phyloP scores from a whole-genome alignment of 2,329 filamentous ascomycete species.

The Parafenestella ontariensis region DNA sequence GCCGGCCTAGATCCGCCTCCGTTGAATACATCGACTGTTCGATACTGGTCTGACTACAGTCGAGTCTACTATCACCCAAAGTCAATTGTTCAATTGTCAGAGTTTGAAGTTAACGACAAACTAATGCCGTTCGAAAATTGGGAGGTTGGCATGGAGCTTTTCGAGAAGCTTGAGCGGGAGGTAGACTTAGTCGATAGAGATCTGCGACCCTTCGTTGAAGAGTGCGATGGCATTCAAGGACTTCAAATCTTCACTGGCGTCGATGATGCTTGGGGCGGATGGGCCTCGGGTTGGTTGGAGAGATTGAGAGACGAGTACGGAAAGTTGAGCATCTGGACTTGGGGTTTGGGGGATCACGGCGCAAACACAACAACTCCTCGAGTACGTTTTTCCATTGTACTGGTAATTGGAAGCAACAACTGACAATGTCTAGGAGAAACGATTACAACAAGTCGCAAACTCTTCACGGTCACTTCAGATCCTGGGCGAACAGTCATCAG shows the following conservation, averaged over 20 bases:
- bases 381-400: constrained; percentile 45
- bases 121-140: constrained; percentile 83
- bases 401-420: neutral
- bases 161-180: constrained; percentile 55
- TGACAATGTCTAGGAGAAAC: constrained; percentile 60
- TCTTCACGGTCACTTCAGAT: constrained; percentile 74
- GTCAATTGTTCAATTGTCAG: constrained; percentile 80
- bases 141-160: constrained; percentile 47
- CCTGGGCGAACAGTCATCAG: constrained; percentile 73
- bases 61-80: constrained; percentile 90
- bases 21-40: constrained; percentile 74
- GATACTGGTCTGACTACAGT: constrained; percentile 97
- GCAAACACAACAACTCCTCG: constrained; percentile 42
- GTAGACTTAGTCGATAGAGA: constrained; percentile 89
- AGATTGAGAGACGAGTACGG: constrained; percentile 87
- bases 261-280: constrained; percentile 61
- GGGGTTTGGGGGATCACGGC: constrained; percentile 73
- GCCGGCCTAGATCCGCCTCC: constrained; percentile 68
- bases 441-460: constrained; percentile 73
- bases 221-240: constrained; percentile 90
- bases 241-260: constrained; percentile 69
- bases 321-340: constrained; percentile 85
- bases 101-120: constrained; percentile 82
- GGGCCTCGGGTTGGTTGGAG: constrained; percentile 60
- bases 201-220: constrained; percentile 84